These are phyloP conservation scores for Cladosporium phlei DNA, from an alignment of 2,329 filamentous ascomycete species.

Conservation along the genomic window DNA sequence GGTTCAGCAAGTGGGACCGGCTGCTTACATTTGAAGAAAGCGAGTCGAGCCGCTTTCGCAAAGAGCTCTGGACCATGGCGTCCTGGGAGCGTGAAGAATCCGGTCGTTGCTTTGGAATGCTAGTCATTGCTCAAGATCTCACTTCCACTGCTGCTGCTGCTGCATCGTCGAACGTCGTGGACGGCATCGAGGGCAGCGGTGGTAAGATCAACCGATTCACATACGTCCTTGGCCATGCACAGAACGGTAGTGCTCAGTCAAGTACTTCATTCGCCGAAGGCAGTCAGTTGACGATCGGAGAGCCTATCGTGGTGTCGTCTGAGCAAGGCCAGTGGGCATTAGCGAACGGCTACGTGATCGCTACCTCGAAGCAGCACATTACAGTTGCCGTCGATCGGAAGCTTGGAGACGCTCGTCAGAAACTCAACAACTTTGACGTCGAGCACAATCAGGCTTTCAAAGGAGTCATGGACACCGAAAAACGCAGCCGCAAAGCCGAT, in stretches of 20 bases:
- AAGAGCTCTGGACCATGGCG: constrained; percentile 94
- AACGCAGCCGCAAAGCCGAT: constrained; percentile 42
- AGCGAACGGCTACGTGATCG: constrained; percentile 83
- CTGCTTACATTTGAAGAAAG: constrained; percentile 92
- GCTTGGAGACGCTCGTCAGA: constrained; percentile 78
- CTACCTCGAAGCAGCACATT: constrained; percentile 69
- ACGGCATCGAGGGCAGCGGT: constrained; percentile 37
- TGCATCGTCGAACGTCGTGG: constrained; percentile 18
- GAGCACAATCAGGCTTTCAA: constrained; percentile 76
- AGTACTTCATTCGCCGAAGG: constrained; percentile 77
- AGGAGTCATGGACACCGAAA: constrained; percentile 82
- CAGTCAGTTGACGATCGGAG: constrained; percentile 79
- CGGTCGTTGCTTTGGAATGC: constrained; percentile 82
- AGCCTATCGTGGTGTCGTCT: constrained; percentile 94
- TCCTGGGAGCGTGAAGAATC: constrained; percentile 82
- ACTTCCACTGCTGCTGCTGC: constrained; percentile 19
- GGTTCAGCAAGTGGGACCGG: constrained; percentile 93
- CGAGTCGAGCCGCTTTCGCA: constrained; percentile 76
- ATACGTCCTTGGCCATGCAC: constrained; percentile 72
- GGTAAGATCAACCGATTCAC: constrained; percentile 86
- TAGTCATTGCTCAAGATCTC: constrained; percentile 62
- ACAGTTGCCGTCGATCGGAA: constrained; percentile 86
- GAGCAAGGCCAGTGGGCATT: constrained; percentile 93
- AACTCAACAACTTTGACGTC: constrained; percentile 69
- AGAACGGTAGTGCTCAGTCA: constrained; percentile 30